Evolutionary conservation across 805 yeast genomes (phyloP), one percentile per base, ranked within the genome.

Genomic region (Candida sonorensis): DNA sequence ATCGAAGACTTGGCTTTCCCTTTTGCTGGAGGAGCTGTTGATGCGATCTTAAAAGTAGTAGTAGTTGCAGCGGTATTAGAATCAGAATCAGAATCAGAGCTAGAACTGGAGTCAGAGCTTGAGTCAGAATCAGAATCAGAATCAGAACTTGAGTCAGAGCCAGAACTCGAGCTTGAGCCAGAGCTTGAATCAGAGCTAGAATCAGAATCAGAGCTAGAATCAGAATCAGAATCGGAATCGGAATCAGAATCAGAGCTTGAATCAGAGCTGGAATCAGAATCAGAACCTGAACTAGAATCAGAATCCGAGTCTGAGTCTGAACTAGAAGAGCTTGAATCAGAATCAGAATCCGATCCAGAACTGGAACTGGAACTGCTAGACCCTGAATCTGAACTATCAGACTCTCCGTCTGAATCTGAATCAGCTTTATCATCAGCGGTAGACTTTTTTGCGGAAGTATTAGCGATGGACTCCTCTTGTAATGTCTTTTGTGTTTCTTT

Each of bases 401-500:
- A n/a, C n/a, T n/a, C n/a, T n/a, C n/a, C n/a, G n/a, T n/a, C n/a
- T n/a, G 12, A 7, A 22, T 22, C 24, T 10, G 21, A 19, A 22
- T 22, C 26, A 23, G 6, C 26, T 18, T 18, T 18, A 23, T 23
- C 26, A 4, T 10, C 5, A 13, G 5, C 19, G 7, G 10, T 17
- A 16, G 5, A 7, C 9, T 22, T 8, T 14, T n/a, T 7, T 13
- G 10, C 29, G n/a, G 4, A n/a, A 18, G 2, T 11, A 5, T 18
- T 18, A 7, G 30, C 14, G 7, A 10, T 5, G n/a, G 28, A 29
- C 15, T 22, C 11, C 19, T 11, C 24, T 16, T 30, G 25, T 15
- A 25, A n/a, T 21, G 13, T 28, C 26, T 26, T 26, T 35, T 23
- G 30, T 2, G 39, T 36, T 17, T 34, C 48, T 17, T 36, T 34